Evolutionary conservation across 495 filamentous ascomycete genomes (phyloP).

Genomic region (Penicillium turbatum): DNA sequence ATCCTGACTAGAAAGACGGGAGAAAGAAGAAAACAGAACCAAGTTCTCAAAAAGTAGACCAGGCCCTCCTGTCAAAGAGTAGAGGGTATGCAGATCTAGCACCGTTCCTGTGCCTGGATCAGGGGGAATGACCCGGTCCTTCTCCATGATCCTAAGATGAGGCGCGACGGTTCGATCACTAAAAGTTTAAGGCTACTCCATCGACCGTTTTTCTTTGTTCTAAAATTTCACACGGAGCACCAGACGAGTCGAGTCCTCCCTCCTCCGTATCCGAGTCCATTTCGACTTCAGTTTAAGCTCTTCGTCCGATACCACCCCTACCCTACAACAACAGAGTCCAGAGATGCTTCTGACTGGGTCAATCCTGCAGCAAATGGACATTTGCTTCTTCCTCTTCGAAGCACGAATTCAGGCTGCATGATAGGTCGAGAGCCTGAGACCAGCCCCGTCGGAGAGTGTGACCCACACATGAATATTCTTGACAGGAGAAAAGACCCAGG

Average conservation of each 20-base stretch:
- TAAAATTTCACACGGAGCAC: conserved; percentile 5
- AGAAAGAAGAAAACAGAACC: conserved; percentile 7
- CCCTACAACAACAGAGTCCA: not conserved
- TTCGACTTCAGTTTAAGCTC: not conserved
- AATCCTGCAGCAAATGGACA: conserved; percentile 14
- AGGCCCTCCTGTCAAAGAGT: conserved; percentile 13
- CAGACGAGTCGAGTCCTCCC: not conserved
- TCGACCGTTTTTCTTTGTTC: conserved; percentile 11
- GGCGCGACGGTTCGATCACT: conserved; percentile 21
- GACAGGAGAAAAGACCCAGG: conserved; percentile 10
- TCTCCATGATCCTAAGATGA: conserved; percentile 25
- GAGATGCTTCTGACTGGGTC: not conserved
- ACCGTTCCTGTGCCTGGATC: conserved; percentile 22
- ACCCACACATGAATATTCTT: conserved; percentile 3
- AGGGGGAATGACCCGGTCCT: conserved; percentile 24
- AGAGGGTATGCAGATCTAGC: conserved; percentile 20
- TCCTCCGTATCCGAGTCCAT: not conserved
- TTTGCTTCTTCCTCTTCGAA: conserved; percentile 3
- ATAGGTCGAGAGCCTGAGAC: conserved; percentile 1
- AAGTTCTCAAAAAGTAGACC: not conserved
- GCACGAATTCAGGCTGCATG: conserved; percentile 18
- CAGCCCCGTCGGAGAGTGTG: not conserved
- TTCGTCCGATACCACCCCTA: not conserved
- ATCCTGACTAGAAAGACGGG: conserved; percentile 7
- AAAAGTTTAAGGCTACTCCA: conserved; percentile 26